Conservation (phyloP, 345 rosid species). For the Adansonia digitata region DNA sequence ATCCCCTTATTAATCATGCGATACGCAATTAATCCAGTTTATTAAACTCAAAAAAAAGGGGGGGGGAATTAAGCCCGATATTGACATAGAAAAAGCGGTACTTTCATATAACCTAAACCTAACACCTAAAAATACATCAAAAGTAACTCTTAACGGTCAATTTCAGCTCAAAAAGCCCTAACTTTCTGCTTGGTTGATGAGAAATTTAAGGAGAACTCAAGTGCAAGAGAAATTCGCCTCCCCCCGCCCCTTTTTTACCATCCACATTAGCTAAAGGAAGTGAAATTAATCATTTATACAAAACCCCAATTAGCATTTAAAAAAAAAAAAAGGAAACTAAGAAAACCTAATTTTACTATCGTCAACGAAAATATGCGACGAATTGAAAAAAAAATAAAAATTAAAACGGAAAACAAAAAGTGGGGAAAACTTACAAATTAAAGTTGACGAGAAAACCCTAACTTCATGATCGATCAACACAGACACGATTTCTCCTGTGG, state of each 20-base stretch:
- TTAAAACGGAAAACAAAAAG: background rate
- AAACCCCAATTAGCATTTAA: background rate
- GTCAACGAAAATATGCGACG: background rate
- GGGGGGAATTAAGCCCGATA: background rate
- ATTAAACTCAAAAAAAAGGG: background rate
- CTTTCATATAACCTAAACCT: background rate
- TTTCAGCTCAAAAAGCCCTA: background rate
- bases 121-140: background rate
- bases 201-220: background rate
- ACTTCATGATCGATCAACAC: slow-evolving; percentile 30
- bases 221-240: background rate
- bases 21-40: background rate
- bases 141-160: background rate
- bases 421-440: slow-evolving; percentile 35
- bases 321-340: background rate
- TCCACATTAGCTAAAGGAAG: background rate
- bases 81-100: background rate
- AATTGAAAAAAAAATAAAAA: background rate
- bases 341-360: background rate
- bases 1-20: background rate
- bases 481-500: background rate
- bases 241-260: background rate
- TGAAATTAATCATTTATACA: background rate
- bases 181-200: background rate
- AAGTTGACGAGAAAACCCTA: slow-evolving; percentile 22